These are phyloP conservation scores for Haplosporangium sp. DNA, from an alignment of 371 early-diverging fungal species.

Conservation along the genomic window DNA sequence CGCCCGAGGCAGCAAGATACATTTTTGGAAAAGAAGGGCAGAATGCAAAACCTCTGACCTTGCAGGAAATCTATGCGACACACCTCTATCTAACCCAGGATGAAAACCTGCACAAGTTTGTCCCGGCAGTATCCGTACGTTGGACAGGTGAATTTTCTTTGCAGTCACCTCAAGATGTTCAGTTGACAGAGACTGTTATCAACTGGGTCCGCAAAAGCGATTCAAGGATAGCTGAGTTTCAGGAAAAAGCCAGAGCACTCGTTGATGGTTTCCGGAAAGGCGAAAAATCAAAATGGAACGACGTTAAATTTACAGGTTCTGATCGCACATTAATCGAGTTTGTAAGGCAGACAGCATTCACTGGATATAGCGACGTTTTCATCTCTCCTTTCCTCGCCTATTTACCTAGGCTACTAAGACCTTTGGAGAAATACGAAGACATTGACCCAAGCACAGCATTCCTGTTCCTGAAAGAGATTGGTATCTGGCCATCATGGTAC, in stretches of 20 bases:
- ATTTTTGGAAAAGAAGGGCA: conserved; percentile 53
- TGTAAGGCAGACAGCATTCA: conserved; percentile 66
- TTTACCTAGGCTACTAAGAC: conserved; percentile 73
- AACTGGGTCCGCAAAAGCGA: conserved; percentile 65
- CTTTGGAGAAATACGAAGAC: conserved; percentile 67
- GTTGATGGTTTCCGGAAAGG: conserved; percentile 60
- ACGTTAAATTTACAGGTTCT: conserved; percentile 56
- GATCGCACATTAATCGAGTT: conserved; percentile 73
- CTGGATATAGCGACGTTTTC: conserved; percentile 54
- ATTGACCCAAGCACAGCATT: conserved; percentile 66
- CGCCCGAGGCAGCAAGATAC: conserved; percentile 57
- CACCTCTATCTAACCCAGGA: conserved; percentile 69
- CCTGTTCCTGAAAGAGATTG: conserved; percentile 80
- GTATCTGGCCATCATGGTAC: conserved; percentile 80
- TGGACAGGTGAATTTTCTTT: conserved; percentile 65
- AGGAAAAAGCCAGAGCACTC: conserved; percentile 59
- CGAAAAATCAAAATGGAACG: conserved; percentile 48
- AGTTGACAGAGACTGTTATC: conserved; percentile 59
- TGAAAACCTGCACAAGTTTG: conserved; percentile 59
- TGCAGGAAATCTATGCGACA: conserved; percentile 60
- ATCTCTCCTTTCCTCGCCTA: conserved; percentile 60
- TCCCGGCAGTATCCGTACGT: conserved; percentile 58
- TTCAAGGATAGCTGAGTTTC: conserved; percentile 58
- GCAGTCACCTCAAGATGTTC: conserved; percentile 61
- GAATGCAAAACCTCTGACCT: conserved; percentile 57